These are phyloP conservation scores for Agastache rugosa DNA, from an alignment of 257 asterid species.

Conservation along the genomic window DNA sequence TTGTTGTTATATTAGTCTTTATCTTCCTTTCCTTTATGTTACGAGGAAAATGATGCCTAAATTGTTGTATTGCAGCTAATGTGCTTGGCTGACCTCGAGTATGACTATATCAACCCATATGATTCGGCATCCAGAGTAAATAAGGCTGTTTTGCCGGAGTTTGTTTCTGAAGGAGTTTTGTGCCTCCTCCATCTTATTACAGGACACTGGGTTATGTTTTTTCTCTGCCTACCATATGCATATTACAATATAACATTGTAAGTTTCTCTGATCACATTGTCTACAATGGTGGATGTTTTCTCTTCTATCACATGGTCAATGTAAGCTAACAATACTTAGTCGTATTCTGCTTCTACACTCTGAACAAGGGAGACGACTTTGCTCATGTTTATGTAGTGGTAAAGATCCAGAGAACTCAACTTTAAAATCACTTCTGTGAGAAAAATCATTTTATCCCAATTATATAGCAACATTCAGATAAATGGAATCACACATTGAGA, in stretches of 20 bases:
- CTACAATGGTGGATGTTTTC: neutral
- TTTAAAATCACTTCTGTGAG: neutral
- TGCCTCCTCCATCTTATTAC: conserved; percentile 77
- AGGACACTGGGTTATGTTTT: conserved; percentile 84
- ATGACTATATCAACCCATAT: conserved; percentile 82
- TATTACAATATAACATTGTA: conserved; percentile 66
- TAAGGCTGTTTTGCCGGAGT: conserved; percentile 72
- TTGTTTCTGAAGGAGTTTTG: conserved; percentile 59
- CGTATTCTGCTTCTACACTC: conserved; percentile 7
- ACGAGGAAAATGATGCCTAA: conserved; percentile 34
- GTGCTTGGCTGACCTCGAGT: conserved; percentile 91
- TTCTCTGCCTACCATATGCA: conserved; percentile 72
- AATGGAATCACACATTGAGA: neutral
- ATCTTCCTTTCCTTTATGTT: conserved; percentile 23
- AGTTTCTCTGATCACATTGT: conserved; percentile 43
- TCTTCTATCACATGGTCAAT: conserved; percentile 30
- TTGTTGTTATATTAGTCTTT: neutral
- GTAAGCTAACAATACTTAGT: conserved; percentile 1
- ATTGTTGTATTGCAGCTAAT: conserved; percentile 62
- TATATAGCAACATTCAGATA: neutral
- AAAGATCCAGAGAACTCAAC: neutral
- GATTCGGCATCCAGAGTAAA: conserved; percentile 88
- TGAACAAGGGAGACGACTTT: neutral
- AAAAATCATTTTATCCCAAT: neutral
- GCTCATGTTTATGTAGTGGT: neutral